These are phyloP conservation scores for Globisporangium cystogenes DNA, from an alignment of 352 stramenopile genomes.

Conservation along the genomic window DNA sequence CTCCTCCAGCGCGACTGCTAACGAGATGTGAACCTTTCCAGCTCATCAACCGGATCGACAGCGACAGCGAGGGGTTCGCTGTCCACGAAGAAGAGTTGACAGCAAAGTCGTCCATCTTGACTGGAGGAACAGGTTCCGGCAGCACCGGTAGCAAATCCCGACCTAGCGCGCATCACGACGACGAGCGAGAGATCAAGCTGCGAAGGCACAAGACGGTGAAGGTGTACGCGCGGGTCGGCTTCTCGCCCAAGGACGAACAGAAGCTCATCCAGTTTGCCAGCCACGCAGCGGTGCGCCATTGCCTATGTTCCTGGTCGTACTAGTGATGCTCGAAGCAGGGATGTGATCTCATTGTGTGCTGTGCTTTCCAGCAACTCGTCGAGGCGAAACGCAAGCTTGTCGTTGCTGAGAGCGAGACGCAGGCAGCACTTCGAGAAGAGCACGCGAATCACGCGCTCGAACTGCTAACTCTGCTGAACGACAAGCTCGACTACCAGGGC, in stretches of 20 bases:
- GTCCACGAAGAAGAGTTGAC: background rate
- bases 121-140: background rate
- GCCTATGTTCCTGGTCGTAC: background rate
- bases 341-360: background rate
- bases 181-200: constrained; percentile 36
- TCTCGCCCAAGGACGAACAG: constrained; percentile 59
- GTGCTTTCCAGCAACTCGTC: constrained; percentile 29
- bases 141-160: background rate
- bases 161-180: constrained; percentile 6
- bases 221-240: constrained; percentile 23
- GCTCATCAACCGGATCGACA: constrained; percentile 51
- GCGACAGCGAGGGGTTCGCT: constrained; percentile 5
- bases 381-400: constrained; percentile 44
- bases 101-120: background rate
- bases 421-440: constrained; percentile 37
- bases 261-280: constrained; percentile 60
- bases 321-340: background rate
- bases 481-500: constrained; percentile 21
- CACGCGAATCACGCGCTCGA: constrained; percentile 43
- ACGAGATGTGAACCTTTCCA: constrained; percentile 3
- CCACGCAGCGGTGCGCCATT: constrained; percentile 31
- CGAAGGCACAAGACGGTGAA: constrained; percentile 25
- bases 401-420: constrained; percentile 18
- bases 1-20: background rate
- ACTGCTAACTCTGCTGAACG: constrained; percentile 55